Percentiles rank a stretch among this genome's conserved stretches.
Evolutionary conservation across 2,329 filamentous ascomycete species (phyloP).

Genomic region (Aspergillaceae sp.): DNA sequence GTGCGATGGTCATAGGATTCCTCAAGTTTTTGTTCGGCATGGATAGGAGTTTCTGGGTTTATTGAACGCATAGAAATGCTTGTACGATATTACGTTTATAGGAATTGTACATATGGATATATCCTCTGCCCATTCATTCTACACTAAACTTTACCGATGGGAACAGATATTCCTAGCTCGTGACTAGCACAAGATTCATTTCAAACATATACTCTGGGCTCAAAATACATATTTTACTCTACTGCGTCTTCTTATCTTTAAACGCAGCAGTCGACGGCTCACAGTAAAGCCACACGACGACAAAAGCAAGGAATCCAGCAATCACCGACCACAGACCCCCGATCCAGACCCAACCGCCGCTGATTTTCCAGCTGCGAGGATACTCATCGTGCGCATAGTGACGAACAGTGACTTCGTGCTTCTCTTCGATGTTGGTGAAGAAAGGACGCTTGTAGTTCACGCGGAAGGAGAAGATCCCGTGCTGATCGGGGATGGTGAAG

Average conservation of each 20-base stretch:
- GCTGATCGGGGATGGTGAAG: constrained; percentile 87
- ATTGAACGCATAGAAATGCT: constrained; percentile 1
- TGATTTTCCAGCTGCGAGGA: constrained; percentile 82
- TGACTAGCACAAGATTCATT: constrained; percentile 14
- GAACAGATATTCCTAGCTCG: not conserved
- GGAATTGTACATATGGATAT: constrained; percentile 5
- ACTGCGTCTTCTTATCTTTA: constrained; percentile 43
- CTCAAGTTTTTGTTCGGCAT: constrained; percentile 5
- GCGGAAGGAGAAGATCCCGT: constrained; percentile 98
- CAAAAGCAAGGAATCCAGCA: constrained; percentile 74
- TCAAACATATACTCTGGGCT: constrained; percentile 4
- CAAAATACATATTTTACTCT: constrained; percentile 17
- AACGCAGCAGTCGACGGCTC: constrained; percentile 40
- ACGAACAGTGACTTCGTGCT: constrained; percentile 85
- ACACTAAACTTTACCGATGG: not conserved
- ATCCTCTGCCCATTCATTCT: too few species aligned
- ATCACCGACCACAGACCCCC: constrained; percentile 77
- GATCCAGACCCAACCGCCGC: constrained; percentile 90
- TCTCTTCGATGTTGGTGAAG: constrained; percentile 81
- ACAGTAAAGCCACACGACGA: constrained; percentile 77
- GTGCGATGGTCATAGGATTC: not conserved
- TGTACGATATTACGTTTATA: not conserved
- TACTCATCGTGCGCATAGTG: constrained; percentile 98
- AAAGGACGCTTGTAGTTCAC: constrained; percentile 97
- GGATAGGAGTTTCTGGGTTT: constrained; percentile 9